Conservation (phyloP, 2,329 filamentous ascomycete genomes). For the Paraphaeosphaeria sporulosa region DNA sequence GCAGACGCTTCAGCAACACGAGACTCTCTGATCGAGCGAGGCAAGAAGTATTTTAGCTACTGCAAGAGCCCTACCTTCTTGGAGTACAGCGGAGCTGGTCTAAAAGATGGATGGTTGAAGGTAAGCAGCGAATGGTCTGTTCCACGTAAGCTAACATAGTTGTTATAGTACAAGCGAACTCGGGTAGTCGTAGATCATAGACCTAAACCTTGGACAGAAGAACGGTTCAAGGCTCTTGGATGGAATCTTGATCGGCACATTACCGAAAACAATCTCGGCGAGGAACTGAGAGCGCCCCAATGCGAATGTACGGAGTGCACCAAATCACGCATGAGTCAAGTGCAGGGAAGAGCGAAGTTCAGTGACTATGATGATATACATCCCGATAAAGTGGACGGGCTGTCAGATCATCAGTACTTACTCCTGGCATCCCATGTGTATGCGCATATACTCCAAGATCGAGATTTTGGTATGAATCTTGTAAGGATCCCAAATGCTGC, state of each 20-base stretch:
- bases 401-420: conserved; percentile 16
- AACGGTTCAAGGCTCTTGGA: background rate
- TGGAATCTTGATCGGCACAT: background rate
- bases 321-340: no score
- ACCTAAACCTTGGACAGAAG: background rate
- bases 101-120: conserved; percentile 3
- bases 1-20: background rate
- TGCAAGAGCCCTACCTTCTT: conserved; percentile 9
- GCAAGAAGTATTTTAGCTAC: conserved; percentile 13
- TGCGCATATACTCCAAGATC: conserved; percentile 8
- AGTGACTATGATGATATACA: conserved; percentile 16
- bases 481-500: background rate
- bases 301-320: conserved; percentile 6
- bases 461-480: conserved; percentile 8
- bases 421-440: background rate
- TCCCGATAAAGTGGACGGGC: background rate
- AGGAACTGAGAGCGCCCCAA: background rate
- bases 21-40: conserved; percentile 15
- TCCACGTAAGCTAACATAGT: background rate
- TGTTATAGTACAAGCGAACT: background rate
- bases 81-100: conserved; percentile 14
- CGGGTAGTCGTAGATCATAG: conserved; percentile 1
- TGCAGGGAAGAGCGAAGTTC: background rate
- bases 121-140: background rate
- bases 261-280: background rate